Conservation (phyloP, 225 moss, liverwort and hornwort genomes). For the Rhytidiadelphus loreus region DNA sequence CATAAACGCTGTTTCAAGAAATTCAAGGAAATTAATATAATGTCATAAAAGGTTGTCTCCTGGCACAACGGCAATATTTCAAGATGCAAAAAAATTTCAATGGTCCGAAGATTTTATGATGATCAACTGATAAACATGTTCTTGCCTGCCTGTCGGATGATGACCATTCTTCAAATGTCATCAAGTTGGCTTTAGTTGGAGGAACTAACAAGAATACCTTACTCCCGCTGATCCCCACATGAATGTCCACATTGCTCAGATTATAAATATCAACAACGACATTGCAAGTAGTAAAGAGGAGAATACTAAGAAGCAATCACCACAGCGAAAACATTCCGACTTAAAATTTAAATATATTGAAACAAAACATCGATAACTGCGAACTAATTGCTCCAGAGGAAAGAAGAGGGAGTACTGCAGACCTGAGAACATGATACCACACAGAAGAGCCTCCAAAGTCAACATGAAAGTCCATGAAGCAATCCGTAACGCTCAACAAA, state of each 20-base stretch:
- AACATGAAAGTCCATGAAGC: slow-evolving; percentile 79
- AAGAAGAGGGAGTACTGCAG: background rate
- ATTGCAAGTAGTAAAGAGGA: background rate
- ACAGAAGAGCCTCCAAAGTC: slow-evolving; percentile 78
- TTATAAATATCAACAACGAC: background rate
- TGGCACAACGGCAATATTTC: background rate
- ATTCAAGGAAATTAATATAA: background rate
- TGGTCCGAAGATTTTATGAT: background rate
- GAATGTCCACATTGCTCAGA: background rate
- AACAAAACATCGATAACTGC: background rate
- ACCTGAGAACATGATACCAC: slow-evolving; percentile 78
- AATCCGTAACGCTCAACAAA: slow-evolving; percentile 58
- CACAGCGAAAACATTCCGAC: background rate
- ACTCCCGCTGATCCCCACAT: slow-evolving; percentile 35
- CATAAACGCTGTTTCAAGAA: background rate
- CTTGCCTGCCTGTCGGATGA: slow-evolving; percentile 61
- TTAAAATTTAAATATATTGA: background rate
- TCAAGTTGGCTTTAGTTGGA: slow-evolving; percentile 52
- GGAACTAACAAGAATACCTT: slow-evolving; percentile 68
- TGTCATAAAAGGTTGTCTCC: background rate
- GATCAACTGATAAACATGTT: background rate
- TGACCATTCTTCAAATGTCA: slow-evolving; percentile 82
- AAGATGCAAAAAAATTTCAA: background rate
- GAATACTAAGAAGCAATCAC: background rate
- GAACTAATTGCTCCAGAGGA: background rate